phyloP scores from a whole-genome alignment of 352 stramenopile species.

The Phytophthora citrophthora region DNA sequence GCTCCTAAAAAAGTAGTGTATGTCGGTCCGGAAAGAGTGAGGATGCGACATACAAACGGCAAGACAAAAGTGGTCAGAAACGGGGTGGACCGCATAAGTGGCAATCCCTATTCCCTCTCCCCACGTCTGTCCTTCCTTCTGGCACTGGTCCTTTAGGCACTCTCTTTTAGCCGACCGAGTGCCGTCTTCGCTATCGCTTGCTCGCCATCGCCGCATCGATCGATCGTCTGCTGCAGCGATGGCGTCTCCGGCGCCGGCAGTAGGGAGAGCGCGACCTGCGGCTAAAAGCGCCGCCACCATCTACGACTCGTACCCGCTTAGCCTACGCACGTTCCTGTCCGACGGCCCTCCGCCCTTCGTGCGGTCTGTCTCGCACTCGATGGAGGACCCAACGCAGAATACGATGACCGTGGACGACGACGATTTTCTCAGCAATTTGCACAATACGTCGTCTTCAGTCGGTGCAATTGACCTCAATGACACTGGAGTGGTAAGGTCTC shows the following conservation, averaged over 20 bases:
- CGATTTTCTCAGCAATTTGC: constrained; percentile 32
- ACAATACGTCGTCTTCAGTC: constrained; percentile 37
- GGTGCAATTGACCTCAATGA: constrained; percentile 31
- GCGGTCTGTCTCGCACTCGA: constrained; percentile 31
- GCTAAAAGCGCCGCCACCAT: constrained; percentile 43
- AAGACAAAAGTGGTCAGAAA: constrained; percentile 22
- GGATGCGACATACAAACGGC: constrained; percentile 6
- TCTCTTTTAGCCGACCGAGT: not conserved
- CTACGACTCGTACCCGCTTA: constrained; percentile 77
- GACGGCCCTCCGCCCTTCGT: constrained; percentile 33
- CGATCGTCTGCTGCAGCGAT: constrained; percentile 18
- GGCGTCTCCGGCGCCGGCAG: constrained; percentile 17
- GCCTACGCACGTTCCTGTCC: constrained; percentile 36
- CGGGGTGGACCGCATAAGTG: constrained; percentile 4
- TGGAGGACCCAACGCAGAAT: constrained; percentile 24
- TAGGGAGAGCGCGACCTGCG: constrained; percentile 19
- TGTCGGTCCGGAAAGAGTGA: constrained; percentile 1
- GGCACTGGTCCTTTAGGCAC: constrained; percentile 33
- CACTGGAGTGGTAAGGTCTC: constrained; percentile 13
- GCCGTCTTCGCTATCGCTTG: constrained; percentile 1
- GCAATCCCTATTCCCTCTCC: constrained; percentile 21
- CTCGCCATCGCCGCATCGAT: constrained; percentile 6
- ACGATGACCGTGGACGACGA: constrained; percentile 33
- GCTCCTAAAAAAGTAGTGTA: not conserved
- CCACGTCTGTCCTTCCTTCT: constrained; percentile 31